Base-by-base conservation (phyloP, 148 eudicot species). In the Vaccinium vitisidaea region DNA sequence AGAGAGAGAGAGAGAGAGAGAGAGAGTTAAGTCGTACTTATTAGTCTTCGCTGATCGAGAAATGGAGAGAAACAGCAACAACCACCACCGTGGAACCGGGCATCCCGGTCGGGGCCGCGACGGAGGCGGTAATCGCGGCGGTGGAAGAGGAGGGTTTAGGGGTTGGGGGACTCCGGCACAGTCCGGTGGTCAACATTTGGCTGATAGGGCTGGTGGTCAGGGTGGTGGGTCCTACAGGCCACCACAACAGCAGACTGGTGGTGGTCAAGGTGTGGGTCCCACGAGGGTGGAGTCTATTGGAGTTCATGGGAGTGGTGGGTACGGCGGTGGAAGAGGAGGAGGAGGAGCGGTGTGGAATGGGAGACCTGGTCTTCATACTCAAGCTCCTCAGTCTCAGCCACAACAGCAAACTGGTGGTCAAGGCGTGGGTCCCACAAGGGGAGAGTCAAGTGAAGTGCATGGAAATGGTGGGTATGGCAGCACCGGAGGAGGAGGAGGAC, bases 291-390 rank as follows among this genome's bases (percentile, higher is more conserved):
- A 5, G n/a, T 56, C 61, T 21, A 21, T 16, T 0, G 61, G 21
- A 58, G 63, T 50, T 50, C 9, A 50, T 50, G 53, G 53, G 0
- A 50, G 53, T 50, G 53, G 53, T 50, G 53, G 53, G 53, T 50
- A 10, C 11, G 53, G 53, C 10, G 0, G 46, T 43, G 46, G 46
- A 4, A 5, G 46, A 3, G 46, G 46, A 43, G 46, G 46, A 43
- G 30, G 70, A n/a, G 70, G 70, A 32, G 36, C 36, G 13, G 70
- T 63, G 70, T 63, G 70, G 30, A 63, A 1, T 63, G 70, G 70
- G 70, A 63, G 30, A 63, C 70, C 70, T 9, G 70, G 70, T 63
- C 70, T 63, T 63, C 70, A 63, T 9, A 63, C 70, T 63, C 70
- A 63, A 2, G 4, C 12, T 23, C 71, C 71, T 25, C 71, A 25